Evolutionary conservation across 2,329 filamentous ascomycete species (phyloP), one percentile per base, ranked within the genome.

Genomic region (Canariomyces notabilis): DNA sequence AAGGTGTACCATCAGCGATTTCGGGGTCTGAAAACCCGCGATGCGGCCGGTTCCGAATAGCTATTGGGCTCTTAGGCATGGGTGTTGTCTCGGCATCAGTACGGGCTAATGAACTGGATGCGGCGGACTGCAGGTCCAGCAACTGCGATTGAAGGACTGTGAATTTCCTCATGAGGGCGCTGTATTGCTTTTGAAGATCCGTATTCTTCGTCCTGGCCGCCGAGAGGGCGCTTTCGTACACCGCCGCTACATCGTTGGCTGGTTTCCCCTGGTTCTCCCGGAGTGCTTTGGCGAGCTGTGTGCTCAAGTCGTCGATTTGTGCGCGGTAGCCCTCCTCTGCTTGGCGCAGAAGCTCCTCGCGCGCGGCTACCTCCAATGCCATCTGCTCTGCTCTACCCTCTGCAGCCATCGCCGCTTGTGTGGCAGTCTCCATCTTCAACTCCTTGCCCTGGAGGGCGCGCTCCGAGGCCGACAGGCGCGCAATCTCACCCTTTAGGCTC

Each of bases 361-460:
- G 67, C 5, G 72, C 74, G 34, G 61, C 66, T 50, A 89, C 66
- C 53, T 80, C 75, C 67, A 82, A 68, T 37, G 73, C 72, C 18
- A 85, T 68, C 44, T 75, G 69, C 53, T 83, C 75, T 6, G 82
- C 73, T 41, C 79, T 75, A 45, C 73, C 77, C 31, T 80, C 73
- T 11, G 83, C 72, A 22, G 77, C 70, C 14, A 78, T 75, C 1
- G 80, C 77, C 21, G 77, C 73, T n/a, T 76, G 72, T 37, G 78
- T 72, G 1, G 78, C 74, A 16, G 67, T 66, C 44, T 82, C 72
- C 33, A 79, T 73, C 49, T 82, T 77, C 26, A 76, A 68, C 56
- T 88, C 81, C 36, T 75, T 75, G 34, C 79, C 77, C 58, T 88
- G 82, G 44, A 78, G 77, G 37, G 81, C 76, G 2, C 79, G 74